Evolutionary conservation across 2,329 filamentous ascomycete genomes (phyloP).

Genomic region (Colletotrichum orchidophilum): DNA sequence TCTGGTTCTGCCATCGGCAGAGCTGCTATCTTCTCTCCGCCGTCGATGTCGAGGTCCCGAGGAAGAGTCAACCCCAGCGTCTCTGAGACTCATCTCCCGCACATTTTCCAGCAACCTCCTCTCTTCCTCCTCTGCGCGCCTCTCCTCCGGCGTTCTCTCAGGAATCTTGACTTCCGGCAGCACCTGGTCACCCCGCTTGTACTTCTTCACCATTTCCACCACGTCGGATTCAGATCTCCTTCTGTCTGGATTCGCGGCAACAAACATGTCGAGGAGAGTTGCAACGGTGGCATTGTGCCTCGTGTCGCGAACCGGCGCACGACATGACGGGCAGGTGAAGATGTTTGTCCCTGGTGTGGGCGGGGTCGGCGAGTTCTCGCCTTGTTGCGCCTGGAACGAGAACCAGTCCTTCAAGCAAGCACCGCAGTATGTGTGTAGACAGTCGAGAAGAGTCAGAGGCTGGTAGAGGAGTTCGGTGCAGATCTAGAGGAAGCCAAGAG

Average conservation of each 20-base stretch:
- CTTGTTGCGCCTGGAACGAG: conserved; percentile 74
- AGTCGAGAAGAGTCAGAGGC: conserved; percentile 90
- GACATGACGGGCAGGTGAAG: conserved; percentile 94
- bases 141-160: conserved; percentile 62
- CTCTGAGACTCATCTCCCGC: conserved; percentile 76
- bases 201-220: conserved; percentile 77
- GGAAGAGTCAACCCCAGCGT: conserved; percentile 63
- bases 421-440: conserved; percentile 95
- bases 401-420: conserved; percentile 98
- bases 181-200: conserved; percentile 84
- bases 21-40: conserved; percentile 35
- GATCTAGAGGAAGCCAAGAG: conserved; percentile 68
- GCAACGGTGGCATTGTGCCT: conserved; percentile 91
- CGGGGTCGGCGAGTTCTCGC: conserved; percentile 59
- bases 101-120: conserved; percentile 76
- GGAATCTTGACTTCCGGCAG: conserved; percentile 68
- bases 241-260: conserved; percentile 81
- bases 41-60: conserved; percentile 37
- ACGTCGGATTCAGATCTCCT: conserved; percentile 77
- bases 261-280: conserved; percentile 88
- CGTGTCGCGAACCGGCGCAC: conserved; percentile 85
- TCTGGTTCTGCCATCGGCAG: conserved; percentile 24
- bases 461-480: conserved; percentile 96
- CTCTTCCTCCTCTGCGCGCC: conserved; percentile 71
- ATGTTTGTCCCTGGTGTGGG: conserved; percentile 58